These are phyloP conservation scores for Trichocladium antarcticum DNA, from an alignment of 495 filamentous ascomycete genomes.

Conservation along the genomic window DNA sequence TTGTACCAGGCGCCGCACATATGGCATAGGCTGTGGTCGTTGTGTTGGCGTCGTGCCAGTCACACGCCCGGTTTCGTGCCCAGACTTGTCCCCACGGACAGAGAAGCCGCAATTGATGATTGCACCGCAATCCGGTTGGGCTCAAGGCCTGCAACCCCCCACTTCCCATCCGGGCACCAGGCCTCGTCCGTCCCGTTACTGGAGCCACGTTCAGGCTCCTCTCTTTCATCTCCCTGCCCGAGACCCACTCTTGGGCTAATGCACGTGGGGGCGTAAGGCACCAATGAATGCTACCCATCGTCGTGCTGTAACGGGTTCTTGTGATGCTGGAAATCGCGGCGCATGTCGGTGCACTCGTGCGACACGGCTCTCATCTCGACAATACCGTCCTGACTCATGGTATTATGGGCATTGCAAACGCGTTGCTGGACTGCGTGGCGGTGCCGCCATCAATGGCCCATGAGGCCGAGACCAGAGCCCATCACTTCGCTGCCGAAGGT, in stretches of 20 bases:
- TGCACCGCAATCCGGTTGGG: slow-evolving; percentile 21
- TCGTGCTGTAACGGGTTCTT: not conserved
- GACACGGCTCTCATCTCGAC: not conserved
- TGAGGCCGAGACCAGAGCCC: not conserved
- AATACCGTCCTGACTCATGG: slow-evolving; percentile 21
- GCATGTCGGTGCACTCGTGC: not conserved
- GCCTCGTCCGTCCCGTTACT: slow-evolving; percentile 14
- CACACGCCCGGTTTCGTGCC: slow-evolving; percentile 2
- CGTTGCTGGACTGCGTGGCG: slow-evolving; percentile 20
- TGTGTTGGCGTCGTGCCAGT: slow-evolving; percentile 6
- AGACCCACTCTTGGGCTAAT: slow-evolving; percentile 26
- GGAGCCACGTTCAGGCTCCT: slow-evolving; percentile 27
- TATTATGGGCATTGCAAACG: slow-evolving; percentile 14
- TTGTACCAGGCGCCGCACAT: slow-evolving; percentile 7
- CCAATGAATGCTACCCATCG: slow-evolving; percentile 15
- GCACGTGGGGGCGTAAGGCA: slow-evolving; percentile 10
- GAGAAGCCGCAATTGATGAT: not conserved
- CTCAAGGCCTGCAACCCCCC: slow-evolving; percentile 20
- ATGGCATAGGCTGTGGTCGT: not conserved
- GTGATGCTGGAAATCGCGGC: too few relatives aligned
- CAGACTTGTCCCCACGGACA: slow-evolving; percentile 12
- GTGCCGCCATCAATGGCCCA: too few relatives aligned
- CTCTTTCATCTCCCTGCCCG: slow-evolving; percentile 23
- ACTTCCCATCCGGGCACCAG: slow-evolving; percentile 11
- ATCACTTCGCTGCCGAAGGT: slow-evolving; percentile 27